Conservation (phyloP, 78 protist genomes). For the Goniomonas avonlea region DNA sequence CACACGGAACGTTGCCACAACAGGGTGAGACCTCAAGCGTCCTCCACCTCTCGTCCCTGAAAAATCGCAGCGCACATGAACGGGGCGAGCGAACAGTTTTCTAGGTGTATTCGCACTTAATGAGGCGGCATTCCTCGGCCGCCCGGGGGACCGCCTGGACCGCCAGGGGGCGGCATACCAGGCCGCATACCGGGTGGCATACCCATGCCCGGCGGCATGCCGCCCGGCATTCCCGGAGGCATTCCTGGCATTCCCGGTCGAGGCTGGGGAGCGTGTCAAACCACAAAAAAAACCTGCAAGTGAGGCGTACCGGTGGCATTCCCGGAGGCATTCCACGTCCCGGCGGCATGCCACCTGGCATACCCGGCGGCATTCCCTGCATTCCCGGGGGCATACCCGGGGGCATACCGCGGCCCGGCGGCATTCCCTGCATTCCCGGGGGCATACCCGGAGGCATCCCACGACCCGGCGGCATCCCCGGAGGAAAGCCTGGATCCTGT, state of each 20-base stretch:
- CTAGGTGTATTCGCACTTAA: no score
- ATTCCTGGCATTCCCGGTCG: neutral
- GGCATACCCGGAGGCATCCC: neutral
- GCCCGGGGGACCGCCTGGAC: neutral
- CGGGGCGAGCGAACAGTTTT: no score
- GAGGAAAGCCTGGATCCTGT: neutral
- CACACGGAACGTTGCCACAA: no score
- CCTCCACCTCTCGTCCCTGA: no score
- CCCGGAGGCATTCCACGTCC: neutral
- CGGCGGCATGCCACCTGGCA: neutral
- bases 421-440: neutral
- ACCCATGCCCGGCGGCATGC: slow-evolving; percentile 8
- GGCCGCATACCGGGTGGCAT: slow-evolving; percentile 1
- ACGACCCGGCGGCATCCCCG: neutral
- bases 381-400: slow-evolving; percentile 19
- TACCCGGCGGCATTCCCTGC: slow-evolving; percentile 39
- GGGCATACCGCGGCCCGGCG: neutral
- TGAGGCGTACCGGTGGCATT: neutral
- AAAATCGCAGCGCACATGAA: no score
- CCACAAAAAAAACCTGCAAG: no score
- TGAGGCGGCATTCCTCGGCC: neutral
- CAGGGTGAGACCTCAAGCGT: no score
- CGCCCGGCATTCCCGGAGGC: neutral
- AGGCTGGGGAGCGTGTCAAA: neutral
- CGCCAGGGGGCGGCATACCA: neutral